phyloP scores from a whole-genome alignment of 2,329 filamentous ascomycete genomes.

The Pseudocercospora cruenta region DNA sequence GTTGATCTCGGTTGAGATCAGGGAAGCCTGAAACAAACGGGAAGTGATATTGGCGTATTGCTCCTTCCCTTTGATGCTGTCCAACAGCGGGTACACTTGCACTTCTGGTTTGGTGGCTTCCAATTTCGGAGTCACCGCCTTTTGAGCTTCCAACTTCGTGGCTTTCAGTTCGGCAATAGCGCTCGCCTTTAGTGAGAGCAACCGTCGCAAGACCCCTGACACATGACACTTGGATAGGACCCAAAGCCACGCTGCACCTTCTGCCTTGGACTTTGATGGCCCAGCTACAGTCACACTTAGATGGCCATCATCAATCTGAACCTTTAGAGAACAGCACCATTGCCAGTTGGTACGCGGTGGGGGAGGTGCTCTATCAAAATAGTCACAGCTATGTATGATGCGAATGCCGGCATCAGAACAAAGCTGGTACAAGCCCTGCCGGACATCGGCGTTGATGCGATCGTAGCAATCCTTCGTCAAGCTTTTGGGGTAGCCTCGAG shows the following conservation, averaged over 20 bases:
- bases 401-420: not conserved
- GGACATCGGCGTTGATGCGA: not conserved
- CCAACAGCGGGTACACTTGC: not conserved
- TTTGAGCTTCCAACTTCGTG: not conserved
- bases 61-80: not conserved
- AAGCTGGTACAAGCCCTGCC: not conserved
- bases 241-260: slow-evolving; percentile 9
- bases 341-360: not conserved
- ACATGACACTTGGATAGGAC: slow-evolving; percentile 13
- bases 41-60: slow-evolving; percentile 12
- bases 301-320: not conserved
- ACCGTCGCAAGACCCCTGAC: slow-evolving; percentile 7
- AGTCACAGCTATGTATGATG: not conserved
- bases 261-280: not conserved
- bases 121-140: not conserved
- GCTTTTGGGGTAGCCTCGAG: not conserved
- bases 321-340: not conserved
- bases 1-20: slow-evolving; percentile 3
- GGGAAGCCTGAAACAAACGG: slow-evolving; percentile 5
- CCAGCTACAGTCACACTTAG: slow-evolving; percentile 6
- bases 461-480: not conserved
- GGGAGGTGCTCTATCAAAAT: no score
- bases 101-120: not conserved
- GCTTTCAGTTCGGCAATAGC: not conserved
- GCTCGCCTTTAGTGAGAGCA: not conserved